phyloP scores from a whole-genome alignment of 2,329 filamentous ascomycete species.

The Ceratocystis huliohia region DNA sequence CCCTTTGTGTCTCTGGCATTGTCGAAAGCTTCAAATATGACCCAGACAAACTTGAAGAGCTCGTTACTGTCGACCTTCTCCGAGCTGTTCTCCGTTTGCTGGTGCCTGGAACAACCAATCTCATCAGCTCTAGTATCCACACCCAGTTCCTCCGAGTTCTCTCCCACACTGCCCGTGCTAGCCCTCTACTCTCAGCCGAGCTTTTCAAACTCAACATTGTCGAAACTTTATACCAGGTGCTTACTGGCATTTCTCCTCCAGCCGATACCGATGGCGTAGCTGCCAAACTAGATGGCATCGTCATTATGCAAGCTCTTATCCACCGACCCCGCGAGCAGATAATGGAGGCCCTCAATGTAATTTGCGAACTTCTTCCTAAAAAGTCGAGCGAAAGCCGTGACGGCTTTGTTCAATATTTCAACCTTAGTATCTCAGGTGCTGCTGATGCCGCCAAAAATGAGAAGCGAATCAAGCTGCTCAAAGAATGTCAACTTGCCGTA shows the following conservation, averaged over 20 bases:
- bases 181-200: constrained; percentile 74
- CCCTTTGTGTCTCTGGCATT: constrained; percentile 85
- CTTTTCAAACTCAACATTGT: constrained; percentile 94
- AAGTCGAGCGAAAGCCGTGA: constrained; percentile 29
- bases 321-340: constrained; percentile 92
- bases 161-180: constrained; percentile 79
- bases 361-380: constrained; percentile 76
- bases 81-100: constrained; percentile 75
- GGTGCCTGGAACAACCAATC: constrained; percentile 84
- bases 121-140: constrained; percentile 88
- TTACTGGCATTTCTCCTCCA: constrained; percentile 90
- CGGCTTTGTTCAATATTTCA: constrained; percentile 27
- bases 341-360: constrained; percentile 91
- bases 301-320: constrained; percentile 97
- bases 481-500: constrained; percentile 73
- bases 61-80: constrained; percentile 79
- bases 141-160: constrained; percentile 90
- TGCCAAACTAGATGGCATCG: constrained; percentile 83
- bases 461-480: constrained; percentile 67
- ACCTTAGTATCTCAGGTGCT: background rate
- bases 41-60: constrained; percentile 75
- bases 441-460: constrained; percentile 41
- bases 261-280: constrained; percentile 62
- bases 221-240: constrained; percentile 91
- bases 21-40: constrained; percentile 94